Evolutionary conservation across 495 filamentous ascomycete species (phyloP).

Genomic region (Lophiotrema nucula): DNA sequence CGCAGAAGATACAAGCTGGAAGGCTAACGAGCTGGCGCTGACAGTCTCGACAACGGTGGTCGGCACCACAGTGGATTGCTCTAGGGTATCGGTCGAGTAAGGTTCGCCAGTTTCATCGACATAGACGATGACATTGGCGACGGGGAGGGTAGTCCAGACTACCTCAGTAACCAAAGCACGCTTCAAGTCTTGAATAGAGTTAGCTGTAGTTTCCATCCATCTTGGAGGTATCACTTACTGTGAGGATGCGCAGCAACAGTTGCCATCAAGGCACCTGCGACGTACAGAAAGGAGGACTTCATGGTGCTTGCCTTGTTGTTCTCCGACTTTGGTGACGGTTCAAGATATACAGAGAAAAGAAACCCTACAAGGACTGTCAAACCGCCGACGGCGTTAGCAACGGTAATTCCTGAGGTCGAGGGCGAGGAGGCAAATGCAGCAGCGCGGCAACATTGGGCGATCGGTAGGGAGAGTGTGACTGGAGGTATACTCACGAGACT

Average conservation of each 20-base stretch:
- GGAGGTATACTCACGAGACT: not conserved
- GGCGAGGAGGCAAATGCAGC: not conserved
- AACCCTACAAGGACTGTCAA: not conserved
- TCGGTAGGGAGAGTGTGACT: not conserved
- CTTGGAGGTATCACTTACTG: constrained; percentile 42
- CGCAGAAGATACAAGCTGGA: not conserved
- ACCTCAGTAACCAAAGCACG: constrained; percentile 43
- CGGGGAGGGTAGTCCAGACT: constrained; percentile 37
- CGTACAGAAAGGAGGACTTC: constrained; percentile 41
- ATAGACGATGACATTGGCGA: constrained; percentile 57
- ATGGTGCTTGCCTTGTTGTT: constrained; percentile 31
- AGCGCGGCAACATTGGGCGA: not conserved
- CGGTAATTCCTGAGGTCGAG: not conserved
- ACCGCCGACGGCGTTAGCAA: constrained; percentile 27
- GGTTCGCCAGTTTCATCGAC: constrained; percentile 63
- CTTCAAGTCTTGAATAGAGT: constrained; percentile 33
- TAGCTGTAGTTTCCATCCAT: too few relatives aligned
- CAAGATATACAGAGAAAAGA: not conserved
- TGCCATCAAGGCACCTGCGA: constrained; percentile 26
- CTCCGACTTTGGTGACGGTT: not conserved
- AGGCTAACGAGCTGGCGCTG: not conserved
- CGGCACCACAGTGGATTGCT: not conserved
- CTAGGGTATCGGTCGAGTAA: constrained; percentile 34
- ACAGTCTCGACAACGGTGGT: not conserved
- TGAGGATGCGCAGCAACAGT: constrained; percentile 47